A percentile compares a stretch with the other conserved stretches of the same genome.
These are phyloP conservation scores for Chaetomium fimeti DNA, from an alignment of 495 filamentous ascomycete species.

Conservation along the genomic window DNA sequence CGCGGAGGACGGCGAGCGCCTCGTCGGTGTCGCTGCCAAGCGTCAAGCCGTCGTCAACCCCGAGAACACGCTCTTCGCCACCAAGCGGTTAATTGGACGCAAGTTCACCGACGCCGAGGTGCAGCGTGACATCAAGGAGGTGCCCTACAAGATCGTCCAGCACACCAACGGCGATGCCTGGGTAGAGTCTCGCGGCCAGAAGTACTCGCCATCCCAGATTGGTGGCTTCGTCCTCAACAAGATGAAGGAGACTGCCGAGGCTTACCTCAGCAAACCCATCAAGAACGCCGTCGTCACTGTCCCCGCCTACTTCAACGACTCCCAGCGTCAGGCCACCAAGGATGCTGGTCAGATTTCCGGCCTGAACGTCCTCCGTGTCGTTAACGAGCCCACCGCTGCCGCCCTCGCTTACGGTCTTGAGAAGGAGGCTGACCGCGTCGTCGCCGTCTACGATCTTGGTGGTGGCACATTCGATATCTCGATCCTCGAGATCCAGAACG, in stretches of 20 bases:
- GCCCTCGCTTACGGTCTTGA: slow-evolving; percentile 94
- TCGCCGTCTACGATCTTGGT: slow-evolving; percentile 97
- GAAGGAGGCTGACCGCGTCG: slow-evolving; percentile 85
- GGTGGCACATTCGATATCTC: slow-evolving; percentile 99
- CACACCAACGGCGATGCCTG: slow-evolving; percentile 98
- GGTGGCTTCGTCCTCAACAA: slow-evolving; percentile 96
- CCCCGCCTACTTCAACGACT: slow-evolving; percentile 97
- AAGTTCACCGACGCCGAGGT: slow-evolving; percentile 97
- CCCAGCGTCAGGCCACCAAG: slow-evolving; percentile 96
- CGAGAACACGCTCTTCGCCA: slow-evolving; percentile 98
- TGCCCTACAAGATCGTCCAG: slow-evolving; percentile 98
- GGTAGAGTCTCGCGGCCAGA: slow-evolving; percentile 93
- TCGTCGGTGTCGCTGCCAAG: slow-evolving; percentile 98
- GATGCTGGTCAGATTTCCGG: slow-evolving; percentile 95
- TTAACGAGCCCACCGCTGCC: slow-evolving; percentile 95
- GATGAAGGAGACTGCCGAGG: slow-evolving; percentile 98
- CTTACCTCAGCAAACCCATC: slow-evolving; percentile 80
- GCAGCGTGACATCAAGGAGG: slow-evolving; percentile 96
- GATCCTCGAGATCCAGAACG: slow-evolving; percentile 94
- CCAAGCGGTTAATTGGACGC: slow-evolving; percentile 98
- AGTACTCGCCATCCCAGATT: slow-evolving; percentile 97
- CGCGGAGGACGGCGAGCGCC: slow-evolving; percentile 92
- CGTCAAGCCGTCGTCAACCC: slow-evolving; percentile 99
- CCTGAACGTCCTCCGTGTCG: slow-evolving; percentile 92
- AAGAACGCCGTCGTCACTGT: slow-evolving; percentile 97